Base-by-base conservation (phyloP, 768 basidiomycete species). In the Boletus subcaerulescens region DNA sequence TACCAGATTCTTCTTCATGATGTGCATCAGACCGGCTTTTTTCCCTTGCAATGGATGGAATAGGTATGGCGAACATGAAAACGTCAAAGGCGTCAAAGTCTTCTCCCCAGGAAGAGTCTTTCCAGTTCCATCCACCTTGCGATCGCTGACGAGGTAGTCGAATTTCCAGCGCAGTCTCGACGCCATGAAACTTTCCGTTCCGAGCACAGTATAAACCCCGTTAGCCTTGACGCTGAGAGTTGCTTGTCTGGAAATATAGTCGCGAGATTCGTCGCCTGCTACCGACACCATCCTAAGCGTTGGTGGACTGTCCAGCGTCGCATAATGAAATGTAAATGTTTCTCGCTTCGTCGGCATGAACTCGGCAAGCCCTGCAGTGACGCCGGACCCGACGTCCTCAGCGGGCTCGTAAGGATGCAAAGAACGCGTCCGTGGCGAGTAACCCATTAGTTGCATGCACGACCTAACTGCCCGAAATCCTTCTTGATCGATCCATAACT, bases 401-500 rank as follows among this genome's bases (percentile, higher is more conserved):
- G 62, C 59, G 32, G 55, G 32, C 14, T 68, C 60, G 45, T 64
- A 71, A 33, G 65, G 69, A 26, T 60, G 54, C 12, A 63, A 33
- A 35, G 70, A 65, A 64, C 60, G 65, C 47, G 40, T 67, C 65
- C 57, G 70, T 64, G 49, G 73, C 61, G 73, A 71, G 61, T 81
- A 81, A 11, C 82, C 82, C n/a, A 76, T 72, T 45, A 85, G 80
- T 56, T 73, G 76, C 72, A 92, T 85, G 9, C 72, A 67, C 18
- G 87, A 83, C 24, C 75, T 74, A 7, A 85, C 76, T 17, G 80
- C 76, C 24, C 90, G 81, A 62, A 90, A 91, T 4, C 89, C 86
- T 72, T 93, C 92, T 67, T 93, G 92, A 64, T 93, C 92, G 24
- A 93, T 85, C 68, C 84, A 79, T 33, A 93, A 71, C 53, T 87